Base-by-base conservation (phyloP, 371 early-diverging fungal species). In the Nematocida minor region DNA sequence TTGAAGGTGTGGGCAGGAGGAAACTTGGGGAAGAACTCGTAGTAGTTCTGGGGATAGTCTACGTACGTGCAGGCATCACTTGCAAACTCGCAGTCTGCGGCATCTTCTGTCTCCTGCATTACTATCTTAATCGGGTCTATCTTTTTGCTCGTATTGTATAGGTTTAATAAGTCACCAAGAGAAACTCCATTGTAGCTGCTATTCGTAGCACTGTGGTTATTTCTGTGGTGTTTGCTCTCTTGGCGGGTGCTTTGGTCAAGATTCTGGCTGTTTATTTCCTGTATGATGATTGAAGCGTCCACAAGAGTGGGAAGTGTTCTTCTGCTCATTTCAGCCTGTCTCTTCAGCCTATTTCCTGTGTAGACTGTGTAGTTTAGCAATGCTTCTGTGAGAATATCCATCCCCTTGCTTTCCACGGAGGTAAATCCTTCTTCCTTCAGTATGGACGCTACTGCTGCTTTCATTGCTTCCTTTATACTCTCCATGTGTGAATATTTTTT, bases 1-100 rank as follows among this genome's bases (percentile, higher is more conserved):
- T 82, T 81, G 60, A 82, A 85, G 3, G 85, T 84, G 67, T 85
- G 85, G 31, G 64, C 70, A 22, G 85, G 82, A 14, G 85, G 85
- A 63, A 84, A 83, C 11, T 68, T 60, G 0, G 85, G 85, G 68
- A 85, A 79, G 55, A 84, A 85, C 11, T 85, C 85, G 54, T 85
- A 84, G 53, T 82, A 83, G 54, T 85, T 82, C 18, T 83, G 74
- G 31, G 80, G 81, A 51, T 71, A 74, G 22, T 85, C 85, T 41
- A 71, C 66, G 32, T 69, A 55, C 16, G 79, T 55, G 36, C 74
- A 67, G 32, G 83, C 29, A n/a, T 74, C 69, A 74, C 80, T 78
- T 47, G 44, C 53, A 69, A 74, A 81, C 38, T 71, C 57, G 1
- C 2, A 16, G 18, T 25, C 31, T 40, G 18, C 4, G 22, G 51